Evolutionary conservation across 495 filamentous ascomycete species (phyloP), one percentile per base, ranked within the genome.

Genomic region (Rhizodiscina lignyota): DNA sequence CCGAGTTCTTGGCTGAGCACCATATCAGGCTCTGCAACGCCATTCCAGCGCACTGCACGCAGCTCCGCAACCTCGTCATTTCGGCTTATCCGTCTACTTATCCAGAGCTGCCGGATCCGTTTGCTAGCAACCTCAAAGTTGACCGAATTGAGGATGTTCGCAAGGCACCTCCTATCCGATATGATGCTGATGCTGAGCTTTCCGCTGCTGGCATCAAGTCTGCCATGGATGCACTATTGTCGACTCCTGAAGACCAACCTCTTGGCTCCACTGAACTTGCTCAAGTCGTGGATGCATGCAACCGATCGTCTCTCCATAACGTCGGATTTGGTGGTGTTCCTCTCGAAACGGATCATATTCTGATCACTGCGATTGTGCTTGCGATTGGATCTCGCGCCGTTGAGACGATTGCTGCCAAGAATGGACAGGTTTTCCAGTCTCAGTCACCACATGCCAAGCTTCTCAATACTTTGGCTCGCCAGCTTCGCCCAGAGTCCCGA

Each of bases 11-110:
- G 28, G 77, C 78, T 19, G 80, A 87, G 44, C 80, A 89, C 50
- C 80, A 92, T 44, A 75, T 78, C 42, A 72, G 76, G 38, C 71
- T 99, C 30, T 85, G 80, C 65, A 78, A 83, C 51, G 72, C 72
- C 44, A 81, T 96, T 34, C 84, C 91, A 1, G 66, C 70, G 17
- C 81, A 91, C 46, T 87, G 79, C 49, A 74, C 75, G 18, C 89
- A 99, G 53, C 68, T 96, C 37, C 76, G 81, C 43, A 96, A 93
- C 53, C 62, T 94, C 23, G 70, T 96, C 30, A 68, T 94, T 34
- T 79, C 78, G 42, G 84, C 89, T 10, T 81, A 74, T 41, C 85
- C 87, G 0, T 68, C 74, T 2, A 69, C 78, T 0, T 72, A 79
- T 50, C 64, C 72, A 11, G 83, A 83, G 41, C 68, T 81, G 34